Evolutionary conservation across 495 filamentous ascomycete species (phyloP), one percentile per base, ranked within the genome.

Genomic region (Durotheca rogersii): DNA sequence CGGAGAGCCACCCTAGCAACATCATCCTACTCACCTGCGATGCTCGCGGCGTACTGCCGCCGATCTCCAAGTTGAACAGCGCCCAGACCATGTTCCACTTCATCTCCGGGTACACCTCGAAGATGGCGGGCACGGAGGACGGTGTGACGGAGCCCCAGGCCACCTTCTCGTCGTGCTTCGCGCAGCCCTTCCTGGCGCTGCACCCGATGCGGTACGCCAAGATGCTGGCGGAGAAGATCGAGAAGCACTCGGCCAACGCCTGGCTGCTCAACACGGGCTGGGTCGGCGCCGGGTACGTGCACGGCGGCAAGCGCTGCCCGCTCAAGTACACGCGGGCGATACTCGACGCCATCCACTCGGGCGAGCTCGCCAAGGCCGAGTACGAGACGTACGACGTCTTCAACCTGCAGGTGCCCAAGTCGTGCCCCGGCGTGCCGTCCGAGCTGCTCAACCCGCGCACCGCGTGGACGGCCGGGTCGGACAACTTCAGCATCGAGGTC

Each of bases 81-180:
- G 88, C 90, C 63, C 93, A 98, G 75, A 95, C 89, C 66, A 97
- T 98, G 91, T 98, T 96, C 83, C 93, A 98, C 82, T 98, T 98
- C 81, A 98, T 98, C 72, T 93, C 87, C 14, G 93, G 93, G 64
- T 98, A 98, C 80, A 98, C 93, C 46, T 97, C 94, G 63, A 98
- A 98, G 85, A 97, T 98, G 94, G 94, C 92, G 53, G 93, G 93
- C 64, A 98, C 93, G 36, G 93, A 98, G 75, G 88, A 96, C 42
- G 93, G 93, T 69, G 82, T 98, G 42, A 89, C 87, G 11, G 93
- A 98, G 77, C 93, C 93, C 58, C 88, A 95, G 75, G 93, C 93
- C 2, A 98, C 93, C 61, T 98, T 98, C 86, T 96, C 90, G 12
- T 95, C 92, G 20, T 98, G 93, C 86, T 98, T 98, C 74, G 93